phyloP scores from a whole-genome alignment of 2,329 filamentous ascomycete genomes.

The Orbilia brochopaga region DNA sequence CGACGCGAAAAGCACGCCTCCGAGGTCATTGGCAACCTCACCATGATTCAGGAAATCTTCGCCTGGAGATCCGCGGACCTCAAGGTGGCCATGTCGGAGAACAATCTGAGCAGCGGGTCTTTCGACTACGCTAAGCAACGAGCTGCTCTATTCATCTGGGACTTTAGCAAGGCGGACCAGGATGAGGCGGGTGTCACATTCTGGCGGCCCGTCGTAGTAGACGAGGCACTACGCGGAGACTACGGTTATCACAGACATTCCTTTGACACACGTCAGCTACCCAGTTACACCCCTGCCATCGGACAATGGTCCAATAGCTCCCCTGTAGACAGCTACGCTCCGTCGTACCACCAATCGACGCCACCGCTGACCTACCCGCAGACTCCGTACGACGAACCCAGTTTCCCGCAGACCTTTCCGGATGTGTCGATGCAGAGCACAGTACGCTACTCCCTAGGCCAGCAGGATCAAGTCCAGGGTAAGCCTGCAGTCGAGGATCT shows the following conservation, averaged over 20 bases:
- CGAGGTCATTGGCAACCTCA: conserved; percentile 53
- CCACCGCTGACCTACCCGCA: conserved; percentile 45
- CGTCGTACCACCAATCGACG: conserved; percentile 49
- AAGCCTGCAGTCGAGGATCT: conserved; percentile 44
- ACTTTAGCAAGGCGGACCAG: conserved; percentile 53
- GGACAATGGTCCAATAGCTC: conserved; percentile 49
- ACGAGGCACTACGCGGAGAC: conserved; percentile 37
- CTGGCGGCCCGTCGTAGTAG: conserved; percentile 46
- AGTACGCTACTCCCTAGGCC: conserved; percentile 39
- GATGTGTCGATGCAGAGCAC: conserved; percentile 48
- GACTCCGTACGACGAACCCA: conserved; percentile 47
- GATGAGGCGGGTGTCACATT: conserved; percentile 47
- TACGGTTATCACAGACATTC: conserved; percentile 43
- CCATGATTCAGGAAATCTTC: conserved; percentile 55
- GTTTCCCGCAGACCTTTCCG: conserved; percentile 45
- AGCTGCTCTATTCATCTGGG: conserved; percentile 54
- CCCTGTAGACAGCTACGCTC: conserved; percentile 44
- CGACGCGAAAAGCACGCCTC: conserved; percentile 52
- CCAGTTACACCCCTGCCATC: conserved; percentile 48
- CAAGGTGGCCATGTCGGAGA: conserved; percentile 41
- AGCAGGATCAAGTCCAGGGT: conserved; percentile 39
- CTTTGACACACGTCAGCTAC: conserved; percentile 44
- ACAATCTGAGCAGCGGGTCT: conserved; percentile 25
- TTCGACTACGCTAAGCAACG: conserved; percentile 49
- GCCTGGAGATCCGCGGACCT: conserved; percentile 50